A percentile compares a stretch with the other conserved stretches of the same genome.
Conservation (phyloP, 2,329 filamentous ascomycete genomes). For the Ustulina deusta region DNA sequence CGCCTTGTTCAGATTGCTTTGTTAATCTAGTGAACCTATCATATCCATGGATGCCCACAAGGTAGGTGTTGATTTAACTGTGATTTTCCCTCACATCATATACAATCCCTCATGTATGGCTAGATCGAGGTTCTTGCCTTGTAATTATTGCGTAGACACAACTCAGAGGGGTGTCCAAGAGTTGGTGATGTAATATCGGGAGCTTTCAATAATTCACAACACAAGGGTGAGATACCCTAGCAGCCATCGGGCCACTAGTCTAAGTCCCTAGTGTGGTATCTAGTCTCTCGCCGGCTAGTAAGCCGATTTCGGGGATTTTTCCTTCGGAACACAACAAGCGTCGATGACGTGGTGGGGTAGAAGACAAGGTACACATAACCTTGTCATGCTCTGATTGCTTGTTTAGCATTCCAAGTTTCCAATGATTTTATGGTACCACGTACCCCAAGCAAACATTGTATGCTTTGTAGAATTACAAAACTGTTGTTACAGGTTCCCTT, state of each 20-base stretch:
- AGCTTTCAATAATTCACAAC: background rate
- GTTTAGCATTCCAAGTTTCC: slow-evolving; percentile 4
- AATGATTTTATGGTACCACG: background rate
- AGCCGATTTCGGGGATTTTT: slow-evolving; percentile 9
- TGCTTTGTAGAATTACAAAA: background rate
- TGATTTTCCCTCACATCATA: slow-evolving; percentile 1
- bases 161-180: background rate
- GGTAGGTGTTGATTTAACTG: background rate
- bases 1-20: background rate
- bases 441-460: background rate
- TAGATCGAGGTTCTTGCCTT: background rate
- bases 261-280: background rate
- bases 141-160: background rate
- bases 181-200: slow-evolving; percentile 18
- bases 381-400: background rate
- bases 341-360: slow-evolving; percentile 23
- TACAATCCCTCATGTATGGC: background rate
- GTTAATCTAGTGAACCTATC: background rate
- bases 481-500: no score
- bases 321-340: background rate
- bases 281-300: background rate
- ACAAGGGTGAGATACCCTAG: background rate
- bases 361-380: background rate
- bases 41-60: background rate
- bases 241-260: background rate